These are phyloP conservation scores for Cajanus cajan DNA, from an alignment of 306 rosid species.

Conservation along the genomic window DNA sequence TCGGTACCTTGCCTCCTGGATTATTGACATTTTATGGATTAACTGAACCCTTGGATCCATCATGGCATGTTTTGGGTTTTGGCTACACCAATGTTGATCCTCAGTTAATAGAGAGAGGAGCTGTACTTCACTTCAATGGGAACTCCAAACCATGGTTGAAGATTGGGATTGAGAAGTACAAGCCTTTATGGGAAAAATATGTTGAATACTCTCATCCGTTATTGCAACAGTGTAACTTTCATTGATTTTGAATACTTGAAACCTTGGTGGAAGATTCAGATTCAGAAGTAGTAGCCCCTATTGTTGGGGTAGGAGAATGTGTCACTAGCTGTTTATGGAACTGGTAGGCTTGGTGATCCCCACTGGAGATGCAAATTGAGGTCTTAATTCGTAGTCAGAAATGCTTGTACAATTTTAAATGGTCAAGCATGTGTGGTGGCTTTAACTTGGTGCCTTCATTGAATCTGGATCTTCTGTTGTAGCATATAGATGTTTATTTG, in stretches of 20 bases:
- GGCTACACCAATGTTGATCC: conserved; percentile 85
- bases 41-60: conserved; percentile 77
- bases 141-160: conserved; percentile 94
- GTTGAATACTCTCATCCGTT: conserved; percentile 70
- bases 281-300: conserved; percentile 49
- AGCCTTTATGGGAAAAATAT: conserved; percentile 80
- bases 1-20: conserved; percentile 92
- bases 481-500: conserved; percentile 40
- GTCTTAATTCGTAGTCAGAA: conserved; percentile 35
- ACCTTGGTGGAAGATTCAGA: conserved; percentile 60
- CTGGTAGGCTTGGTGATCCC: conserved; percentile 26
- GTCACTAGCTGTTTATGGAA: conserved; percentile 39
- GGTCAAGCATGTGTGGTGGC: conserved; percentile 46
- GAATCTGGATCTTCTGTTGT: conserved; percentile 32
- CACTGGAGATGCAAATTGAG: conserved; percentile 22
- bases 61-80: conserved; percentile 84
- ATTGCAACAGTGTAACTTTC: conserved; percentile 74
- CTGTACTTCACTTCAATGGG: conserved; percentile 88
- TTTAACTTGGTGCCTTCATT: conserved; percentile 39
- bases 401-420: conserved; percentile 54
- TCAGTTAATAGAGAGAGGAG: conserved; percentile 70
- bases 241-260: conserved; percentile 49
- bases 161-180: conserved; percentile 90
- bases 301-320: conserved; percentile 41
- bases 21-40: conserved; percentile 81